Evolutionary conservation across 2,329 filamentous ascomycete genomes (phyloP), one percentile per base, ranked within the genome.

Genomic region (Bertia moriformis): DNA sequence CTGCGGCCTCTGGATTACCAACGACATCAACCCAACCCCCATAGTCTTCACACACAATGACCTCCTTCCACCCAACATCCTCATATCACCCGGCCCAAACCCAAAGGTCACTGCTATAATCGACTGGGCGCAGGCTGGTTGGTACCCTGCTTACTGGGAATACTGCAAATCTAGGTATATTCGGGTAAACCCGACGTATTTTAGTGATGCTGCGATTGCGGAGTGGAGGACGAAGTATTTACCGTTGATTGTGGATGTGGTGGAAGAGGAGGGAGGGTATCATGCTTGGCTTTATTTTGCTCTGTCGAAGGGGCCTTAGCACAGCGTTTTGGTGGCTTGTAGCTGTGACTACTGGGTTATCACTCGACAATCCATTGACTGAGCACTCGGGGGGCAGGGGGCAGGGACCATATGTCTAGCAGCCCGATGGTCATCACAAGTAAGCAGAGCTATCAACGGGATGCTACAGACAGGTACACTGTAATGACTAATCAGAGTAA

Each of bases 21-120:
- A n/a, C n/a, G n/a, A n/a, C n/a, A n/a, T n/a, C n/a, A n/a, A n/a
- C n/a, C n/a, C n/a, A n/a, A n/a, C n/a, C n/a, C n/a, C n/a, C n/a
- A n/a, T n/a, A n/a, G n/a, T n/a, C 19, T 57, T 56, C 38, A 58
- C 53, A 5, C 54, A 58, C 43, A 48, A 45, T 18, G 55, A 59
- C 46, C 48, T 59, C 24, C 52, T 57, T 43, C 52, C 39, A 20
- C 52, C 48, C 32, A 58, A 58, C 32, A 48, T 58, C 29, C 49
- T 57, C n/a, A 33, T 56, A 18, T 48, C 48, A n/a, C n/a, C n/a
- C n/a, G n/a, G n/a, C n/a, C n/a, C 14, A 45, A 46, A 3, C 14
- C 41, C 41, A 24, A n/a, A n/a, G n/a, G n/a, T n/a, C n/a, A n/a
- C n/a, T 38, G 50, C 50, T 27, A 30, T 56, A 37, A 41, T 57